Evolutionary conservation across 192 early-diverging fungal genomes (phyloP).

Genomic region (Cladochytrium replicatum): DNA sequence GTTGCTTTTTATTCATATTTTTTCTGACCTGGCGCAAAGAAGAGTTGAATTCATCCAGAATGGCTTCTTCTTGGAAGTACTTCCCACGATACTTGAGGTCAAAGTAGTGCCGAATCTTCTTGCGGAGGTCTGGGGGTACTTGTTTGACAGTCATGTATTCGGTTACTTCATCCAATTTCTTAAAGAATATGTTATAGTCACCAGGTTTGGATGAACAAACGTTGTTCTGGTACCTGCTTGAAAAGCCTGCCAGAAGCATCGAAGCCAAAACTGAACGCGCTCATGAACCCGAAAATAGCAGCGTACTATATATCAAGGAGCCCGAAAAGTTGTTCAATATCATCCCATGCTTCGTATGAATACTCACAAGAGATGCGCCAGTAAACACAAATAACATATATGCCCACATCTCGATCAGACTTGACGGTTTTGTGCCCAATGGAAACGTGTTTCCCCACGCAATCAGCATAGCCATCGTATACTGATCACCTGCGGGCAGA

Average conservation of each 20-base stretch:
- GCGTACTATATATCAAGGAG: conserved; percentile 23
- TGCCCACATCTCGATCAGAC: too few relatives aligned
- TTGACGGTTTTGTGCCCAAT: too few relatives aligned
- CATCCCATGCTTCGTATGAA: conserved; percentile 23
- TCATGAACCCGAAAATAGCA: conserved; percentile 36
- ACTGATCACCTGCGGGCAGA: too few relatives aligned
- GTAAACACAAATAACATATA: too few relatives aligned
- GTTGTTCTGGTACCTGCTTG: too few relatives aligned
- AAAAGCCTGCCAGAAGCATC: too few relatives aligned
- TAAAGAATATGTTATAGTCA: too few relatives aligned
- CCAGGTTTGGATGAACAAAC: too few relatives aligned
- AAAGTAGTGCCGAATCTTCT: conserved; percentile 16
- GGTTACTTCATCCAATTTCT: conserved; percentile 32
- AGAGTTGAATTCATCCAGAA: conserved; percentile 14
- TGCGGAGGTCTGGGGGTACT: conserved; percentile 1
- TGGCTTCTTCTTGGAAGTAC: conserved; percentile 14
- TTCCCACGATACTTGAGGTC: conserved; percentile 24
- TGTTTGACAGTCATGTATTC: conserved; percentile 26
- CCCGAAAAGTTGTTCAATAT: conserved; percentile 22
- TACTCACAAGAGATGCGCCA: too few relatives aligned
- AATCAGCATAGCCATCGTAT: conserved; percentile 28
- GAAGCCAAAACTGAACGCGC: conserved; percentile 36
- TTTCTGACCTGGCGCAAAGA: conserved; percentile 10
- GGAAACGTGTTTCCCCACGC: conserved; percentile 35
- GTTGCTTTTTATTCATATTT: too few relatives aligned